A percentile compares a stretch with the other conserved stretches of the same genome.
These are phyloP conservation scores for Oryza meyeriana DNA, from an alignment of 176 grass and related monocot species.

Conservation along the genomic window DNA sequence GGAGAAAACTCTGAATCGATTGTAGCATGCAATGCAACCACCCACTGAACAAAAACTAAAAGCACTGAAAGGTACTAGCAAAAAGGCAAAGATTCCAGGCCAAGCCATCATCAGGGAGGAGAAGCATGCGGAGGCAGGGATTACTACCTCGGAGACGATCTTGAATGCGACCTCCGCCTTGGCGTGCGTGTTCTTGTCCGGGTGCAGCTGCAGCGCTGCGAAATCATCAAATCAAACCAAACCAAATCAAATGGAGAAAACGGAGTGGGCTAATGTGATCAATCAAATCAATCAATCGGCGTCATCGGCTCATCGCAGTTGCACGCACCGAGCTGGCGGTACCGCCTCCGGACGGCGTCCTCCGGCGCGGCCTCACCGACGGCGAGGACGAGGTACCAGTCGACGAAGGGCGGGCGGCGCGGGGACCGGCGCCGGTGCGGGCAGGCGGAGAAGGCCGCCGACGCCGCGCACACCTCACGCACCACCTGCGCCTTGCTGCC, in stretches of 20 bases:
- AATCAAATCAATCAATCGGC: not conserved
- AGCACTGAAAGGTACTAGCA: not conserved
- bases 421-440: conserved; percentile 49
- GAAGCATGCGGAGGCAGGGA: not conserved
- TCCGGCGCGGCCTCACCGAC: conserved; percentile 57
- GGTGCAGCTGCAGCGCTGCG: conserved; percentile 85
- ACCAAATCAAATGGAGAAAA: too few relatives aligned
- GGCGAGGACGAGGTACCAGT: conserved; percentile 96
- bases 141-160: conserved; percentile 71
- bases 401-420: conserved; percentile 46
- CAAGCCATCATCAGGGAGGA: not conserved
- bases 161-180: conserved; percentile 94
- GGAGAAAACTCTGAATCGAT: too few relatives aligned
- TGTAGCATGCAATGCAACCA: too few relatives aligned
- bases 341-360: conserved; percentile 55
- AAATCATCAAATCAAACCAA: not conserved
- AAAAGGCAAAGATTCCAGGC: not conserved
- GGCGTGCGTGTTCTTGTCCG: conserved; percentile 94
- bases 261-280: too few relatives aligned
- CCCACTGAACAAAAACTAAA: too few relatives aligned
- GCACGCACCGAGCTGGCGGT: conserved; percentile 69
- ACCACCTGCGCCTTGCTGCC: conserved; percentile 34
- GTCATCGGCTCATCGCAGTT: too few relatives aligned
- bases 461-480: conserved; percentile 53
- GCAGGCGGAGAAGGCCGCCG: conserved; percentile 61